A percentile compares a stretch with the other conserved stretches of the same genome.
Conservation (phyloP, 2,329 filamentous ascomycete species). For the Thyridium curvatum region DNA sequence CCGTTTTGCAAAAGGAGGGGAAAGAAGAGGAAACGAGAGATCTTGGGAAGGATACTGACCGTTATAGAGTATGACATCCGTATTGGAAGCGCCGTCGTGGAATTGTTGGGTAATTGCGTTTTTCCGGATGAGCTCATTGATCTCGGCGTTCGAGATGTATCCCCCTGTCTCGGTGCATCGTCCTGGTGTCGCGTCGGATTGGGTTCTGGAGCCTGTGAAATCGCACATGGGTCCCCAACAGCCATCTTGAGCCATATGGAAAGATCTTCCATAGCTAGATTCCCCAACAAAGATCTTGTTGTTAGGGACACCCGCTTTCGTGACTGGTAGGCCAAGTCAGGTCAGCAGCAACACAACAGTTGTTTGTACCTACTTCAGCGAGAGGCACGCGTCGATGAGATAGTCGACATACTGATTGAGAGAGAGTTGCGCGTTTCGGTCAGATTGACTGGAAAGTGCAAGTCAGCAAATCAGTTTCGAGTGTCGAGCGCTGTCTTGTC, state of each 20-base stretch:
- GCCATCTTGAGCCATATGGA: constrained; percentile 20
- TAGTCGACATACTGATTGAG: no score
- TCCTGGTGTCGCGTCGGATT: constrained; percentile 18
- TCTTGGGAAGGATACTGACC: no score
- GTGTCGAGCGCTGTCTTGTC: constrained; percentile 17
- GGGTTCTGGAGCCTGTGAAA: constrained; percentile 12
- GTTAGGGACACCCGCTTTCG: constrained; percentile 20
- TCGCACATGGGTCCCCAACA: constrained; percentile 18
- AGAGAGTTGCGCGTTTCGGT: constrained; percentile 25
- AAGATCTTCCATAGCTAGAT: constrained; percentile 24
- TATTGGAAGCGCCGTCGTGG: no score
- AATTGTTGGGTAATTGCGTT: no score
- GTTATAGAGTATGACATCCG: no score
- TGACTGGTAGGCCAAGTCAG: no score
- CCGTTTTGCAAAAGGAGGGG: no score
- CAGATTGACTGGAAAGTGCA: constrained; percentile 27
- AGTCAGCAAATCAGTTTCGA: constrained; percentile 21
- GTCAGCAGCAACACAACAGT: no score
- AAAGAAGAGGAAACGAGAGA: no score
- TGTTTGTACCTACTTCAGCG: no score
- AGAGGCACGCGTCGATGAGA: no score
- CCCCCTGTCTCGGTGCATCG: constrained; percentile 22
- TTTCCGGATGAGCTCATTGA: constrained; percentile 21
- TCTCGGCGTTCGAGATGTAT: constrained; percentile 25
- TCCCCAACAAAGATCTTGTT: constrained; percentile 24